Percentiles rank a stretch among this genome's conserved stretches.
Conservation (phyloP, 225 moss, liverwort and hornwort species). For the Straminergon stramineum region DNA sequence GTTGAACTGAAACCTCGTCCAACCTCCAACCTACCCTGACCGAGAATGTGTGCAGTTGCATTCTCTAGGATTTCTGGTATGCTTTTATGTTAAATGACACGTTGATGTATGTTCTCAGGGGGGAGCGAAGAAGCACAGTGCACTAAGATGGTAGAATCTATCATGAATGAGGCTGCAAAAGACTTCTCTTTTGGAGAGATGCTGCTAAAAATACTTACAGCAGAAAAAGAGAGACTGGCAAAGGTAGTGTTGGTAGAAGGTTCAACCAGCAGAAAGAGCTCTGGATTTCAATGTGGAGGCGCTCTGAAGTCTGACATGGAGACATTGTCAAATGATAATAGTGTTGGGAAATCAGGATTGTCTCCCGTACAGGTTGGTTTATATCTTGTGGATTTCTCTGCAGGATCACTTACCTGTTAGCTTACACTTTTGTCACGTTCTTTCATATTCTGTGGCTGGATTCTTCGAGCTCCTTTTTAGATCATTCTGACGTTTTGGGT, state of each 20-base stretch:
- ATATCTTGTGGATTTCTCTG: not conserved
- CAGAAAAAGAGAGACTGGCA: constrained; percentile 62
- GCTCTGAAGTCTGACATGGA: constrained; percentile 9
- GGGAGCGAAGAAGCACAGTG: constrained; percentile 14
- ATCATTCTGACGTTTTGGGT: constrained; percentile 7
- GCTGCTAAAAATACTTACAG: constrained; percentile 52
- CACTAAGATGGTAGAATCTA: constrained; percentile 34
- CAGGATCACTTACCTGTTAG: not conserved
- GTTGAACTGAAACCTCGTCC: not conserved
- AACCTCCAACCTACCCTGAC: not conserved
- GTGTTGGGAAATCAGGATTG: constrained; percentile 3
- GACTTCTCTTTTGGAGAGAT: constrained; percentile 54
- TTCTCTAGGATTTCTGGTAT: not conserved
- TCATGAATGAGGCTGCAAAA: constrained; percentile 44
- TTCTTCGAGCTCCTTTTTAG: not conserved
- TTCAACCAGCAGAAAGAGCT: constrained; percentile 17
- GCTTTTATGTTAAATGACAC: not conserved
- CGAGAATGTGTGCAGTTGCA: not conserved
- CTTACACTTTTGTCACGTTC: not conserved
- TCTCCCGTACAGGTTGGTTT: constrained; percentile 21
- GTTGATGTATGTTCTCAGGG: constrained; percentile 15
- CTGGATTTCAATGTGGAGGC: constrained; percentile 10
- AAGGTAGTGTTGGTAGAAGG: constrained; percentile 39
- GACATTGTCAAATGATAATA: constrained; percentile 1
- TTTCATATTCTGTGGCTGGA: not conserved